Conservation (phyloP, 108 stramenopile genomes). For the Thalassiosira profunda region DNA sequence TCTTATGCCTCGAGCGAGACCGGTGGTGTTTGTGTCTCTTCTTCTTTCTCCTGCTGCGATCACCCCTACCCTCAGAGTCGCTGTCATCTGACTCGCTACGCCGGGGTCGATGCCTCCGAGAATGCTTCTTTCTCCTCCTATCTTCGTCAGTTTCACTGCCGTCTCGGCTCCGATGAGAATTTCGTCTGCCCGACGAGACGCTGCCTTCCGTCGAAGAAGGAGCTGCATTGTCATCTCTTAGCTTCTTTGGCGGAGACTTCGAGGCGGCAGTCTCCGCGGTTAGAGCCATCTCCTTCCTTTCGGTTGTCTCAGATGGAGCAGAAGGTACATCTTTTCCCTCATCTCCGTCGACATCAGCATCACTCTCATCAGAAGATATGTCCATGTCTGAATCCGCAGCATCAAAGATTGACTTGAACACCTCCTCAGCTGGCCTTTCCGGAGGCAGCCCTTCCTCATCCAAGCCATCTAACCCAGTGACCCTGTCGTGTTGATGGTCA, state of each 20-base stretch:
- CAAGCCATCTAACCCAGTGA: neutral
- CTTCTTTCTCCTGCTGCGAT: constrained; percentile 2
- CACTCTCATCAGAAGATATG: constrained; percentile 25
- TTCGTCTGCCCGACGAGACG: neutral
- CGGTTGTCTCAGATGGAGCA: neutral
- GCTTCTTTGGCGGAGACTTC: neutral
- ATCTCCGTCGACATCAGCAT: neutral
- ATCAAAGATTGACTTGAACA: constrained; percentile 48
- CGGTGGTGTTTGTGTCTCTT: neutral
- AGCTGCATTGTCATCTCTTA: neutral
- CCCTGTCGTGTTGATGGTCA: too few species aligned
- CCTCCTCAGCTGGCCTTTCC: constrained; percentile 21
- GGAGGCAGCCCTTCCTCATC: constrained; percentile 23
- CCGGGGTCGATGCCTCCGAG: neutral
- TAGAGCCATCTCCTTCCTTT: neutral
- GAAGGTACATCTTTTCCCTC: neutral
- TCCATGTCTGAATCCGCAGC: constrained; percentile 43
- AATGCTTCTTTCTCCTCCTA: neutral
- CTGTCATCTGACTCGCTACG: neutral
- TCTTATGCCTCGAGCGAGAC: constrained; percentile 7
- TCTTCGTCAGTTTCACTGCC: neutral
- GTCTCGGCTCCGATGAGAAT: neutral
- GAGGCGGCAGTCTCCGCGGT: too few species aligned
- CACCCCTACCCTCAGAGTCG: neutral
- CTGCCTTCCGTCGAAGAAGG: neutral